Evolutionary conservation across 768 basidiomycete species (phyloP), one percentile per base, ranked within the genome.

Genomic region (Dioszegia hungarica): DNA sequence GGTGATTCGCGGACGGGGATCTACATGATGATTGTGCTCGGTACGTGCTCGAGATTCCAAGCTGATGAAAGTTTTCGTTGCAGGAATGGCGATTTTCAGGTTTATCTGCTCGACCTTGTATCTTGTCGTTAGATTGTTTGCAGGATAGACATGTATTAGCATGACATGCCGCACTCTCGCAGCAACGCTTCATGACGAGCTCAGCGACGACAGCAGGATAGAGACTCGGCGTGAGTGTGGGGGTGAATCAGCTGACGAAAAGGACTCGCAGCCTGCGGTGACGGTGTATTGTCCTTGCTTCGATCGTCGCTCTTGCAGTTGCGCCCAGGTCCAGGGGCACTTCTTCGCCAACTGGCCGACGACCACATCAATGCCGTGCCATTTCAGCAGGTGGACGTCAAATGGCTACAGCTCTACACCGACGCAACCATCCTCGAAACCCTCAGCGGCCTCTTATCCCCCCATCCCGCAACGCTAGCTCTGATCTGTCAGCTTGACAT

Each of bases 401-500:
- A 78, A 38, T 89, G 87, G 85, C 80, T 88, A 43, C 79, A 82
- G 47, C 65, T 90, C 14, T 90, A 90, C 74, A 87, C 88, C 38
- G 89, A 94, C 63, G 81, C 84, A 10, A 82, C 81, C 50, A 78
- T 94, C 37, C 73, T 90, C 38, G 80, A 54, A 27, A 61, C 59
- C 1, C n/a, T 75, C 2, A 27, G 34, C 10, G 59, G 60, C 19
- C 57, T 70, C 10, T 31, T 40, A 2, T 59, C 6, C 0, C 12
- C 28, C 9, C 15, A 29, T 22, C 38, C 38, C 9, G n/a, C 11
- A 45, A 28, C n/a, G 55, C 17, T 36, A n/a, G 22, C 24, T n/a
- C n/a, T n/a, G n/a, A 81, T 97, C 36, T 77, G 79, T 5, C 76
- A 80, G 14, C 77, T 97, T 24, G 95, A 99, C 70, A 81, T 80